phyloP scores from a whole-genome alignment of 257 asterid species.

The Asclepias syriaca region DNA sequence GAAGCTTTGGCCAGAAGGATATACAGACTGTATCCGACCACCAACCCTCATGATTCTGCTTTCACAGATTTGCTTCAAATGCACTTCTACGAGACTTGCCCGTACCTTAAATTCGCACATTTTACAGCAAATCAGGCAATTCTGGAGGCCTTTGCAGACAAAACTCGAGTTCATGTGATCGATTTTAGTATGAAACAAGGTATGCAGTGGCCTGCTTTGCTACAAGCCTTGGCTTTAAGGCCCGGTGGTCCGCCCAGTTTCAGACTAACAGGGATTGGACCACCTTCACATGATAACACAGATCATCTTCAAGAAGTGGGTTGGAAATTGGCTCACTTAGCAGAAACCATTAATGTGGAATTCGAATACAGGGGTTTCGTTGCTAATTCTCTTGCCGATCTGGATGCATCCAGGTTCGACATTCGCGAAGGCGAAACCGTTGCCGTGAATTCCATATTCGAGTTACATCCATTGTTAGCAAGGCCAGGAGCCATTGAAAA shows the following conservation, averaged over 20 bases:
- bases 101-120: constrained; percentile 84
- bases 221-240: constrained; percentile 77
- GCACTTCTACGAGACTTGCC: constrained; percentile 89
- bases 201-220: constrained; percentile 91
- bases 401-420: constrained; percentile 66
- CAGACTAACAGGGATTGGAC: constrained; percentile 76
- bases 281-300: constrained; percentile 57
- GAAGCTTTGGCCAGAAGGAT: constrained; percentile 73
- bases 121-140: constrained; percentile 95
- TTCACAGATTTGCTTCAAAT: constrained; percentile 58
- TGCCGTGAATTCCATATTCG: constrained; percentile 82
- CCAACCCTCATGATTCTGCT: constrained; percentile 49
- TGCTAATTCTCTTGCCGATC: constrained; percentile 67
- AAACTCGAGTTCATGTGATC: constrained; percentile 58
- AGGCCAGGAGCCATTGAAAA: constrained; percentile 58
- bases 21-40: constrained; percentile 39
- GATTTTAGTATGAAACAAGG: constrained; percentile 94
- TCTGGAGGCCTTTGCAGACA: constrained; percentile 67
- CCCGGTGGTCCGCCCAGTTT: constrained; percentile 90
- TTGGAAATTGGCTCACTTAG: constrained; percentile 62
- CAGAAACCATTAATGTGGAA: constrained; percentile 57
- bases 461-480: constrained; percentile 66
- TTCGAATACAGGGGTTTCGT: constrained; percentile 73
- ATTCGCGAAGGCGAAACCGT: constrained; percentile 60
- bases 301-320: constrained; percentile 81